Evolutionary conservation across 2,329 filamentous ascomycete species (phyloP).

Genomic region (Dothideomycetidae sp.): DNA sequence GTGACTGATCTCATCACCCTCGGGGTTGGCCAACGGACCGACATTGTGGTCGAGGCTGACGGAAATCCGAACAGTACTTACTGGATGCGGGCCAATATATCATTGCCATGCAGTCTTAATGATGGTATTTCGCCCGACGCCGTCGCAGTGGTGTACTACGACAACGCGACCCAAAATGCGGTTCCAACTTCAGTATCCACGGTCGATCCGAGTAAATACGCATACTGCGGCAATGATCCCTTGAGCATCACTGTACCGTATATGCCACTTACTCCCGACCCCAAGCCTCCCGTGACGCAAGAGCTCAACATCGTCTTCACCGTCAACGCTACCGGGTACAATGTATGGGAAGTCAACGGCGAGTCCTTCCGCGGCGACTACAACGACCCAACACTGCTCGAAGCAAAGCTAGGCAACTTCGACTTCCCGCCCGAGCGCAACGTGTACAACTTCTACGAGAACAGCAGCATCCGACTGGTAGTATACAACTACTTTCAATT

Average conservation of each 20-base stretch:
- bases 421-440: slow-evolving; percentile 26
- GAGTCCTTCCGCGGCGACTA: slow-evolving; percentile 40
- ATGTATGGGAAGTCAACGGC: slow-evolving; percentile 41
- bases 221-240: slow-evolving; percentile 43
- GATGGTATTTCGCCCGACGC: slow-evolving; percentile 35
- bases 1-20: slow-evolving; percentile 26
- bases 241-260: slow-evolving; percentile 38
- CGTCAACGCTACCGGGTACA: slow-evolving; percentile 28
- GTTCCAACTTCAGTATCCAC: slow-evolving; percentile 38
- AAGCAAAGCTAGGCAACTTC: slow-evolving; percentile 29
- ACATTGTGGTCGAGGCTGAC: slow-evolving; percentile 31
- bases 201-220: slow-evolving; percentile 36
- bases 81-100: slow-evolving; percentile 24
- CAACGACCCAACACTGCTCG: slow-evolving; percentile 43
- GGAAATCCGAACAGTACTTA: slow-evolving; percentile 17
- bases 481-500: slow-evolving; percentile 28
- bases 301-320: slow-evolving; percentile 35
- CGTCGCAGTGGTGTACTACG: slow-evolving; percentile 52
- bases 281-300: slow-evolving; percentile 21
- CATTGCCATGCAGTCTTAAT: slow-evolving; percentile 26
- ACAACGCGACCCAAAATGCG: slow-evolving; percentile 37
- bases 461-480: slow-evolving; percentile 43
- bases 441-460: slow-evolving; percentile 37
- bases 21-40: slow-evolving; percentile 31
- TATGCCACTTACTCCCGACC: slow-evolving; percentile 32